Base-by-base conservation (phyloP, 2,329 filamentous ascomycete species). In the Aspergillus ruber region DNA sequence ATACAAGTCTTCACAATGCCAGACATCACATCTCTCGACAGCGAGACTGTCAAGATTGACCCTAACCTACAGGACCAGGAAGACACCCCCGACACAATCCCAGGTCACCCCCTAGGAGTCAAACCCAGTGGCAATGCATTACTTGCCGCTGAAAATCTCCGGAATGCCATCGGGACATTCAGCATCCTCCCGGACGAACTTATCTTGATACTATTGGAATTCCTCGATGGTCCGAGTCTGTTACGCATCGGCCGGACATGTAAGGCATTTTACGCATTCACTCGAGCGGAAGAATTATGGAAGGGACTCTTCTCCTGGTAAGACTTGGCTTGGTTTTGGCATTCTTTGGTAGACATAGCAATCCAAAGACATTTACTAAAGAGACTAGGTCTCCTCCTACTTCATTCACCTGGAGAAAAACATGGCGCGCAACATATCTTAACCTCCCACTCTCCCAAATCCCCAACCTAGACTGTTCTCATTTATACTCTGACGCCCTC, bases 61-160 rank as follows among this genome's bases (percentile, higher is more conserved):
- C 33, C 33, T 17, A 47, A 51, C n/a, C 49, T 47, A 27, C 49
- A 48, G 42, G 48, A 67, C 48, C 57, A 63, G 49, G 63, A 55
- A 61, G 64, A 67, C 74, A 76, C 55, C 63, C 63, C 57, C 60
- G 66, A 73, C 57, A 79, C 81, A 40, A 84, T 95, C 45, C 85
- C 86, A 44, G 75, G 77, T 35, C 91, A 97, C 73, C 89, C 89
- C 33, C 74, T 95, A 42, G 86, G 86, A 27, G 77, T 97, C 54
- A 93, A 90, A 63, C 91, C 93, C 1, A 79, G 86, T 51, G 93
- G 91, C 33, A 97, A 98, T 72, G 83, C 84, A 43, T 79, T 91
- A 39, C 81, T 82, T 17, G 75, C 81, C 10, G 75, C 74, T 2
- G 75, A 75, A 47, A 87, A 87, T 69, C 79, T 89, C 42, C 86